Evolutionary conservation across 2,329 filamentous ascomycete genomes (phyloP), one percentile per base, ranked within the genome.

Genomic region (Colletotrichum tofieldiae): DNA sequence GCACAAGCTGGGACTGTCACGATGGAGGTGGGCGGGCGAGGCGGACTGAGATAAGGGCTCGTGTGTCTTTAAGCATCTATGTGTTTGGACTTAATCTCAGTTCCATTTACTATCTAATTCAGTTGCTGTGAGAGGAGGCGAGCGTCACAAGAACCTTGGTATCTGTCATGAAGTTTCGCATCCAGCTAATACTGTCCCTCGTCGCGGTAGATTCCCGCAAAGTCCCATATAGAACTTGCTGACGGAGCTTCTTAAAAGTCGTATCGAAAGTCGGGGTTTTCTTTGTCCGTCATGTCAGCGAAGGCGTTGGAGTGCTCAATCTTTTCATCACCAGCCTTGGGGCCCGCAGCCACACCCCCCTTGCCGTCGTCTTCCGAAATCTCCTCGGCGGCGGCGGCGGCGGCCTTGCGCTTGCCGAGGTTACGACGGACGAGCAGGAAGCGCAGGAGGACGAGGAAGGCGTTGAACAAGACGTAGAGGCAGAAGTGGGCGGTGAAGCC

Each of bases 401-500:
- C 72, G n/a, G 68, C 63, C 35, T 20, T 68, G 23, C 72, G 66
- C 68, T 72, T 69, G 37, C 45, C 32, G 51, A 54, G 66, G 51
- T 79, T 79, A 1, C 77, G 75, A 12, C 77, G 76, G 12, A 70
- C 71, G 29, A 79, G 73, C 3, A 80, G 75, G 32, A 78, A 39
- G 26, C 77, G 76, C 49, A 77, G 64, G 16, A 77, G 45, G 23
- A 75, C 69, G 23, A 80, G 74, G 23, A 78, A 68, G 23, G 80
- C 63, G 67, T 81, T 81, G 62, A 80, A 81, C 20, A 81, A 65
- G 3, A 77, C 80, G 64, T 81, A 81, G 39, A 82, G 77, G 54
- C 77, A 80, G 72, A 81, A 80, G 64, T 82, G 80, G 29, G 77
- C 78, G 2, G 77, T 80, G 56, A 81, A 81, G 7, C 80, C 82